Percentiles rank a stretch among this genome's conserved stretches.
Evolutionary conservation across 2,329 filamentous ascomycete genomes (phyloP).

Genomic region (Fusarium sp.): DNA sequence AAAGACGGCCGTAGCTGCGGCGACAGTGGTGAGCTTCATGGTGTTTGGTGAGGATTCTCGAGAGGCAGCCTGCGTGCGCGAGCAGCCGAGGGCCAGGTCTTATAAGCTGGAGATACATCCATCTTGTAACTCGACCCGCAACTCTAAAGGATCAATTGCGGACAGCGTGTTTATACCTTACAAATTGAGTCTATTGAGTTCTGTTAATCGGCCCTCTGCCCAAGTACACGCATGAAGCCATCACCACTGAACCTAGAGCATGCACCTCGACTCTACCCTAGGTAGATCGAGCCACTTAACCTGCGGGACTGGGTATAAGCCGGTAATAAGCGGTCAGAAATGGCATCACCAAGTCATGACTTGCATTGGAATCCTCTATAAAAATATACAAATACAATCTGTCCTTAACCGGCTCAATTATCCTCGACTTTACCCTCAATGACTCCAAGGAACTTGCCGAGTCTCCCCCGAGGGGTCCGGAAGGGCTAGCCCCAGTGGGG

Average conservation of each 20-base stretch:
- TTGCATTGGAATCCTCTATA: neutral
- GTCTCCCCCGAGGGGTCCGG: slow-evolving; percentile 29
- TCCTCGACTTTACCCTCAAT: neutral
- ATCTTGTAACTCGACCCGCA: neutral
- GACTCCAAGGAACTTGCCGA: slow-evolving; percentile 3
- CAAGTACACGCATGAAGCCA: neutral
- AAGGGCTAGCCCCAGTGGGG: slow-evolving; percentile 46
- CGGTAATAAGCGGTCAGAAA: neutral
- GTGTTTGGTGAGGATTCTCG: neutral
- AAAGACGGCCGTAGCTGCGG: neutral
- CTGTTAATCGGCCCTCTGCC: neutral
- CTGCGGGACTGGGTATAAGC: slow-evolving; percentile 21
- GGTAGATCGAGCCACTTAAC: neutral
- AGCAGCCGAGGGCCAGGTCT: neutral
- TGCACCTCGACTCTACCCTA: slow-evolving; percentile 6
- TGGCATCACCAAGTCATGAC: slow-evolving; percentile 8
- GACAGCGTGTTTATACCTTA: neutral
- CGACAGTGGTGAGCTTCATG: neutral
- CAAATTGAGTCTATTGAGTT: neutral
- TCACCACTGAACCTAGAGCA: neutral
- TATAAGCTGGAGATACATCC: neutral
- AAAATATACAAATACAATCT: neutral
- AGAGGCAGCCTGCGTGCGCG: neutral
- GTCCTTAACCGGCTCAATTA: neutral
- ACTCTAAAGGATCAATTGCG: neutral